These are phyloP conservation scores for Salvia sclarea DNA, from an alignment of 305 asterid species.

Conservation along the genomic window DNA sequence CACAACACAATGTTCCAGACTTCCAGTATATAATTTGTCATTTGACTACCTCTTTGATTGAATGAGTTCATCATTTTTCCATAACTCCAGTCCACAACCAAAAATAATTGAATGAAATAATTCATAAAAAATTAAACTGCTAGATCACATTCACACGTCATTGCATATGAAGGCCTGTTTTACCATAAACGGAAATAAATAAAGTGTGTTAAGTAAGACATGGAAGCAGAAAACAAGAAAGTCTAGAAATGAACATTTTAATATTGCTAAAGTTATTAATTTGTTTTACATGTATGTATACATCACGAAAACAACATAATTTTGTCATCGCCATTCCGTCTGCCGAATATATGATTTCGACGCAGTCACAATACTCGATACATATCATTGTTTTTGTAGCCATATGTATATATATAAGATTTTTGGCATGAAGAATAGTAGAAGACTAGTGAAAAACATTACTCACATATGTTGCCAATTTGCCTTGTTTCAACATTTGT, in stretches of 20 bases:
- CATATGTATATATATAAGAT: slow-evolving; percentile 8
- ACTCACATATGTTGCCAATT: slow-evolving; percentile 15
- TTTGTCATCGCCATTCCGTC: slow-evolving; percentile 7
- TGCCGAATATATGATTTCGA: slow-evolving; percentile 32
- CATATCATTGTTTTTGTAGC: slow-evolving; percentile 27
- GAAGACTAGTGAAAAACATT: neutral
- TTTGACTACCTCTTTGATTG: too few relatives aligned
- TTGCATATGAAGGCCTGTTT: neutral
- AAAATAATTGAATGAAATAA: neutral
- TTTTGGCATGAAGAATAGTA: neutral
- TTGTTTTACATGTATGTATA: neutral
- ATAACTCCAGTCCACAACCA: neutral
- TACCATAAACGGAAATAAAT: neutral
- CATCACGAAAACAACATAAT: slow-evolving; percentile 4
- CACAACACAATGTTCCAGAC: too few relatives aligned
- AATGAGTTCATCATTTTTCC: too few relatives aligned
- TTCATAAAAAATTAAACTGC: neutral
- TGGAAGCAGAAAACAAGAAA: slow-evolving; percentile 12
- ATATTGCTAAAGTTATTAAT: neutral
- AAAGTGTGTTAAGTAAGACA: neutral
- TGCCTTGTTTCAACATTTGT: slow-evolving; percentile 43
- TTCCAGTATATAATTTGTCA: too few relatives aligned
- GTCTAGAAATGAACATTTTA: neutral
- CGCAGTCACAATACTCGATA: slow-evolving; percentile 6
- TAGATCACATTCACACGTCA: neutral